phyloP scores from a whole-genome alignment of 106 monocot genomes.

The Allium cepa region DNA sequence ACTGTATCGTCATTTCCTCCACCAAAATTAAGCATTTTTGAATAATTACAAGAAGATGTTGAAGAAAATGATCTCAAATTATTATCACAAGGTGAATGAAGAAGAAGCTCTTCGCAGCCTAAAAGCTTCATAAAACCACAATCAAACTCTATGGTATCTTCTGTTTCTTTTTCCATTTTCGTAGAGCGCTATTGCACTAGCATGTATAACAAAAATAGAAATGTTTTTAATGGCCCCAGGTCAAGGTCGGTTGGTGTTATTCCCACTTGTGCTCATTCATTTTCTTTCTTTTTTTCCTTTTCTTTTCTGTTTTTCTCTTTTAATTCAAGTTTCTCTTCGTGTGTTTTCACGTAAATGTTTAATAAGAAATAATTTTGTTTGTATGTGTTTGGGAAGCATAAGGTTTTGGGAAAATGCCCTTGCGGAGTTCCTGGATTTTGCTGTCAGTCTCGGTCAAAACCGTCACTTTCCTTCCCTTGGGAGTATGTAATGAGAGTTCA shows the following conservation, averaged over 20 bases:
- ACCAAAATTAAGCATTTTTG: background rate
- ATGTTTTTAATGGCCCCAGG: background rate
- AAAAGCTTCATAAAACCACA: conserved; percentile 6
- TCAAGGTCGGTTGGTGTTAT: too few relatives aligned
- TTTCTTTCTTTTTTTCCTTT: too few relatives aligned
- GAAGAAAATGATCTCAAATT: background rate
- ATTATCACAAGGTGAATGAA: background rate
- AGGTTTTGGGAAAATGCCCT: background rate
- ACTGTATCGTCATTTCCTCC: too few relatives aligned
- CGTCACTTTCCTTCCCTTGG: conserved; percentile 2
- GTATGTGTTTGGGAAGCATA: conserved; percentile 5
- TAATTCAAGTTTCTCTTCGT: background rate
- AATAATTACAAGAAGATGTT: background rate
- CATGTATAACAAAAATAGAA: background rate
- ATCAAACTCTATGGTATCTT: background rate
- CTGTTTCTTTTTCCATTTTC: background rate
- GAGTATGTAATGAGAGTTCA: background rate
- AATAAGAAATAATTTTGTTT: background rate
- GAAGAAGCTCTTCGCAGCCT: background rate
- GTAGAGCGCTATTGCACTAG: background rate
- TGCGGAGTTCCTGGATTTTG: conserved; percentile 1
- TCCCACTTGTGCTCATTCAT: too few relatives aligned
- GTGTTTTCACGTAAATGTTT: background rate
- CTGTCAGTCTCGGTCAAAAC: conserved; percentile 10
- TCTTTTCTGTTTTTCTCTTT: background rate